Percentiles rank a stretch among this genome's conserved stretches.
phyloP scores from a whole-genome alignment of 2,329 filamentous ascomycete genomes.

The Fusarium sambucinum region DNA sequence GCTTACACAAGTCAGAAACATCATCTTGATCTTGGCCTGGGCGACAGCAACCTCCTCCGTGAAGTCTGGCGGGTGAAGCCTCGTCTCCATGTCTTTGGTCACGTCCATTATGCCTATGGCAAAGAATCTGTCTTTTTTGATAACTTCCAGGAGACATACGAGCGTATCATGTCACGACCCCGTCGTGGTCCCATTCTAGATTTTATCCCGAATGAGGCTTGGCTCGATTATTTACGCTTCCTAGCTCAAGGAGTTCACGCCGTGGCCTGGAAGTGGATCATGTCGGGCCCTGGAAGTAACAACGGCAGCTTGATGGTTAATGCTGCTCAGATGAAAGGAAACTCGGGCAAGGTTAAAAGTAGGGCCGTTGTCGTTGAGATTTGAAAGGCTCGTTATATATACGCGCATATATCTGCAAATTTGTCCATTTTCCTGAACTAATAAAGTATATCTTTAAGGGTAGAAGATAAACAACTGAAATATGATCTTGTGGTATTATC shows the following conservation, averaged over 20 bases:
- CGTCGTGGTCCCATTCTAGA: slow-evolving; percentile 60
- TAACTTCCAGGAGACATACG: slow-evolving; percentile 76
- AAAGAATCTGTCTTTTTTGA: slow-evolving; percentile 80
- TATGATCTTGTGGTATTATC: slow-evolving; percentile 20
- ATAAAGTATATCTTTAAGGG: not conserved
- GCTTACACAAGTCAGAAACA: slow-evolving; percentile 60
- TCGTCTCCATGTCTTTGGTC: slow-evolving; percentile 83
- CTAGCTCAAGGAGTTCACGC: slow-evolving; percentile 60
- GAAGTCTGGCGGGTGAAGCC: slow-evolving; percentile 83
- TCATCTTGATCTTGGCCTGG: slow-evolving; percentile 77
- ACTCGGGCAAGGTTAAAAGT: slow-evolving; percentile 62
- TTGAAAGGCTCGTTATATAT: slow-evolving; percentile 20
- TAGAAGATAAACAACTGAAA: not conserved
- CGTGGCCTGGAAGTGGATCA: slow-evolving; percentile 68
- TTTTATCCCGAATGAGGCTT: slow-evolving; percentile 59
- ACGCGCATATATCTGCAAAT: not conserved
- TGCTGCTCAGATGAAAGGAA: slow-evolving; percentile 67
- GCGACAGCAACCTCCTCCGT: slow-evolving; percentile 76
- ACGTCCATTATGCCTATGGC: slow-evolving; percentile 83
- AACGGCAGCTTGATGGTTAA: slow-evolving; percentile 67
- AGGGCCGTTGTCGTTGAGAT: slow-evolving; percentile 55
- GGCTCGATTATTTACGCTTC: slow-evolving; percentile 61
- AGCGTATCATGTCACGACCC: slow-evolving; percentile 67
- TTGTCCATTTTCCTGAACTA: not conserved
- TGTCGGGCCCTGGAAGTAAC: slow-evolving; percentile 64